phyloP scores from a whole-genome alignment of 2,329 filamentous ascomycete genomes.

The Cercospora sp. region DNA sequence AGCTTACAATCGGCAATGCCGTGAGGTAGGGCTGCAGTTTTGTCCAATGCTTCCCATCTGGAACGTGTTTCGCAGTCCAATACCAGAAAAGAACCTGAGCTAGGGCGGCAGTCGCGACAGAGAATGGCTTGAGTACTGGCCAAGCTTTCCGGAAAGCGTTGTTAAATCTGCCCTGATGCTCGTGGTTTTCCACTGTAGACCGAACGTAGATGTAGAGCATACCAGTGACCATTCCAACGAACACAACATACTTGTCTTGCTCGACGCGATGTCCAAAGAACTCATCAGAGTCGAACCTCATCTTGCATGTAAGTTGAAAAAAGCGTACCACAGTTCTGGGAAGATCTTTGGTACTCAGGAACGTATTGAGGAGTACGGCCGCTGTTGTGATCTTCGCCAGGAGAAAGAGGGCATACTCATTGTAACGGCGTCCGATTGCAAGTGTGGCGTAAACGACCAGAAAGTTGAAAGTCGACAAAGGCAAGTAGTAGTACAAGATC shows the following conservation, averaged over 20 bases:
- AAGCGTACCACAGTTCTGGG: conserved; percentile 47
- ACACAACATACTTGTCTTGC: conserved; percentile 59
- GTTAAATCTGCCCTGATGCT: conserved; percentile 8
- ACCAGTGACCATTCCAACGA: conserved; percentile 57
- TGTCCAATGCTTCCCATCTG: conserved; percentile 51
- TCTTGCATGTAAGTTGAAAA: conserved; percentile 48
- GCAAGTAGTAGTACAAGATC: conserved; percentile 60
- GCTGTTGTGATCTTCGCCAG: conserved; percentile 53
- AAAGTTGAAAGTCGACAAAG: conserved; percentile 64
- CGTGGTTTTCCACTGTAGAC: conserved; percentile 21
- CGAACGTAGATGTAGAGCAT: conserved; percentile 43
- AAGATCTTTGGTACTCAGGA: conserved; percentile 44
- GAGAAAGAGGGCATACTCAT: conserved; percentile 48
- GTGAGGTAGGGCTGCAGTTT: conserved; percentile 56
- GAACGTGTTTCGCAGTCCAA: conserved; percentile 32
- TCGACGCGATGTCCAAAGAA: conserved; percentile 53
- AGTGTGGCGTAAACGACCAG: conserved; percentile 58
- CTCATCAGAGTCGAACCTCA: conserved; percentile 53
- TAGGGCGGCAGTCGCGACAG: conserved; percentile 11
- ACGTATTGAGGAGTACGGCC: conserved; percentile 43
- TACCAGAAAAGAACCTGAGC: conserved; percentile 39
- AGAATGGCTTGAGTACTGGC: conserved; percentile 24
- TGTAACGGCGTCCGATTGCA: conserved; percentile 45
- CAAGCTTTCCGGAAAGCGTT: conserved; percentile 25
- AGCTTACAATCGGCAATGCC: conserved; percentile 56